These are phyloP conservation scores for Myxozyma mucilagina DNA, from an alignment of 805 yeast species.

Conservation along the genomic window DNA sequence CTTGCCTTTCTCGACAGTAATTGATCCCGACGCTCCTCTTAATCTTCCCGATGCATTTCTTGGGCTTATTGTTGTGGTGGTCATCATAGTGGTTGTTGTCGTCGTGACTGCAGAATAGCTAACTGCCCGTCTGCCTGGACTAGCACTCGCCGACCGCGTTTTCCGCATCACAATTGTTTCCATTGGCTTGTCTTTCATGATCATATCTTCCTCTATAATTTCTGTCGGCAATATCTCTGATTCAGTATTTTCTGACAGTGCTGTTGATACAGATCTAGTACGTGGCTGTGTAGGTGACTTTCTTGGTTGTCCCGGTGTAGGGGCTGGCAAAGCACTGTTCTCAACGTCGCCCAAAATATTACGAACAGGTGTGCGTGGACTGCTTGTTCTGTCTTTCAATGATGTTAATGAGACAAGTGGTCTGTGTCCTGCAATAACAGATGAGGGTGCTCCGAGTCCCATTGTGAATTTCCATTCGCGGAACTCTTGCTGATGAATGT, in stretches of 20 bases:
- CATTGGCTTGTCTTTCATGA: slow-evolving; percentile 1
- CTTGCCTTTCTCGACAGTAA: slow-evolving; percentile 8
- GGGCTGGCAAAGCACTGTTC: slow-evolving; percentile 75
- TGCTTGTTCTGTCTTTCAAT: slow-evolving; percentile 6
- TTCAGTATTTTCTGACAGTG: slow-evolving; percentile 2
- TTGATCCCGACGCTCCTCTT: slow-evolving; percentile 18
- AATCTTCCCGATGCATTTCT: slow-evolving; percentile 3
- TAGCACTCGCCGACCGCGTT: slow-evolving; percentile 20
- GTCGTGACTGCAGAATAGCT: slow-evolving; percentile 31
- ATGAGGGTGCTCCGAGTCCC: slow-evolving; percentile 34
- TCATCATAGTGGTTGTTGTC: slow-evolving; percentile 24
- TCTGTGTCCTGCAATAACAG: slow-evolving; percentile 35
- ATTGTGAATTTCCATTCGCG: slow-evolving; percentile 84
- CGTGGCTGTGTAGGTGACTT: slow-evolving; percentile 43
- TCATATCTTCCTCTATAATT: neutral
- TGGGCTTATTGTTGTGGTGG: slow-evolving; percentile 15
- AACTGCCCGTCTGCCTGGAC: slow-evolving; percentile 27
- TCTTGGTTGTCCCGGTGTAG: slow-evolving; percentile 97
- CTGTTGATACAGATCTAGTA: slow-evolving; percentile 3
- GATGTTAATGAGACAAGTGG: slow-evolving; percentile 19
- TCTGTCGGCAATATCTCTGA: slow-evolving; percentile 1
- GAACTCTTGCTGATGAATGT: slow-evolving; percentile 92
- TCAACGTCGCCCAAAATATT: slow-evolving; percentile 68
- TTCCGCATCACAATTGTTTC: slow-evolving; percentile 20
- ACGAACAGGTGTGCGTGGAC: slow-evolving; percentile 66